Evolutionary conservation across 164 flowering plant species (phyloP).

Genomic region (Tetrastigma voinierianum): DNA sequence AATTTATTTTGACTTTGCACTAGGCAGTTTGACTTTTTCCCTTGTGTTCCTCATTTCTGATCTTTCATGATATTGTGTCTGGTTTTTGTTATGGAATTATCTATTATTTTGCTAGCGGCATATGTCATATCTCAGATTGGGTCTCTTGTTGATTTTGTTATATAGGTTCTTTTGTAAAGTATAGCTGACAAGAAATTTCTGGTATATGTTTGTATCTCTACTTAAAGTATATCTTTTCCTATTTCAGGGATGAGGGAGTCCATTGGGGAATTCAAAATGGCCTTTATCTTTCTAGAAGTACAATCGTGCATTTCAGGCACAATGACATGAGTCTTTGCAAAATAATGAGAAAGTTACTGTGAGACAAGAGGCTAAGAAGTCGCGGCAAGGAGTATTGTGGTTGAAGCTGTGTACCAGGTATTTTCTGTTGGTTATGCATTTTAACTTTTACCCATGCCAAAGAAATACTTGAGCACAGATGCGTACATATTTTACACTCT

Average conservation of each 20-base stretch:
- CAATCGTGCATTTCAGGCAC: constrained; percentile 88
- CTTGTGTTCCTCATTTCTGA: too few relatives aligned
- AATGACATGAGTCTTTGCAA: constrained; percentile 82
- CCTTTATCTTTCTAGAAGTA: constrained; percentile 92
- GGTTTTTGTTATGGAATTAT: too few relatives aligned
- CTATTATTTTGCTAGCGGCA: too few relatives aligned
- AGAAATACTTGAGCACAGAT: too few relatives aligned
- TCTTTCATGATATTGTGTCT: too few relatives aligned
- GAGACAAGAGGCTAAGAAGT: constrained; percentile 69
- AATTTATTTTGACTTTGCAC: too few relatives aligned
- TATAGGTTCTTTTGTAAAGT: not conserved
- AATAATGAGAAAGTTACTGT: constrained; percentile 66
- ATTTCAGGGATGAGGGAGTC: constrained; percentile 91
- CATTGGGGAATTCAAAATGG: constrained; percentile 99
- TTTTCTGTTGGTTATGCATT: not conserved
- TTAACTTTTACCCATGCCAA: not conserved
- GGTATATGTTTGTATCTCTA: not conserved
- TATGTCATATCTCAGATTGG: too few relatives aligned
- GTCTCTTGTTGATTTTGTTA: too few relatives aligned
- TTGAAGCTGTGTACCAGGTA: constrained; percentile 98
- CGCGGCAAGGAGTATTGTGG: constrained; percentile 92
- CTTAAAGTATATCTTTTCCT: constrained; percentile 1
- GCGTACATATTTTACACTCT: too few relatives aligned
- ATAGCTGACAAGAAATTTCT: not conserved
- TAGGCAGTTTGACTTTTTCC: too few relatives aligned